Evolutionary conservation across 2,329 filamentous ascomycete species (phyloP), one percentile per base, ranked within the genome.

Genomic region (Fusarium mundagurra): DNA sequence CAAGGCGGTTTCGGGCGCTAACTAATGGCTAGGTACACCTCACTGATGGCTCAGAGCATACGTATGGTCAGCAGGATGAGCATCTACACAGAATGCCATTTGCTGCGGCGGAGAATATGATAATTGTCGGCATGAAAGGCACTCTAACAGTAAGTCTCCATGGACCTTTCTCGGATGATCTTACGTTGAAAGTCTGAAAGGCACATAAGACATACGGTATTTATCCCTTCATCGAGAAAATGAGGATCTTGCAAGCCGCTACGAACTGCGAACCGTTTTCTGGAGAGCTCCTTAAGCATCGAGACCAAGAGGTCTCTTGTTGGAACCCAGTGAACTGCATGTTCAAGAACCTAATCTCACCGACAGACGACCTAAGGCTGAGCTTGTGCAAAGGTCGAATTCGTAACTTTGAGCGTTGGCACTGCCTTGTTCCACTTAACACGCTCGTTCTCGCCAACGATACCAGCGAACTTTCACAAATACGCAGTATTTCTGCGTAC

Each of bases 51-150:
- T 51, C 48, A 1, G n/a, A 34, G 48, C 17, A 34, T 16, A 20
- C 12, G 0, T 51, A 24, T 34, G n/a, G 48, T 1, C 48, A 51
- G 1, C 12, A 20, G 1, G 48, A 0, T 16, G 0, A 2, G 17
- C 22, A 34, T 6, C 4, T 51, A 14, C 0, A 24, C 1, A 24
- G 4, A 34, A 2, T 51, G 12, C n/a, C 48, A 13, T 51, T 51
- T 2, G 12, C 31, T 20, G 17, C 2, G 0, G 17, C 48, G 0
- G 10, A 62, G 0, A 12, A 22, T 0, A 57, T 57, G 29, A 17
- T 8, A 0, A 57, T 57, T 0, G 2, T 41, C 2, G 53, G 53
- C 0, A 29, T 41, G 0, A 22, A 10, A 4, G 53, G 53, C 3
- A 41, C 18, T 55, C 36, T 55, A 7, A 27, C 33, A 29, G 51